These are phyloP conservation scores for Trichoderma atrobrunneum DNA, from an alignment of 2,329 filamentous ascomycete species.

Conservation along the genomic window DNA sequence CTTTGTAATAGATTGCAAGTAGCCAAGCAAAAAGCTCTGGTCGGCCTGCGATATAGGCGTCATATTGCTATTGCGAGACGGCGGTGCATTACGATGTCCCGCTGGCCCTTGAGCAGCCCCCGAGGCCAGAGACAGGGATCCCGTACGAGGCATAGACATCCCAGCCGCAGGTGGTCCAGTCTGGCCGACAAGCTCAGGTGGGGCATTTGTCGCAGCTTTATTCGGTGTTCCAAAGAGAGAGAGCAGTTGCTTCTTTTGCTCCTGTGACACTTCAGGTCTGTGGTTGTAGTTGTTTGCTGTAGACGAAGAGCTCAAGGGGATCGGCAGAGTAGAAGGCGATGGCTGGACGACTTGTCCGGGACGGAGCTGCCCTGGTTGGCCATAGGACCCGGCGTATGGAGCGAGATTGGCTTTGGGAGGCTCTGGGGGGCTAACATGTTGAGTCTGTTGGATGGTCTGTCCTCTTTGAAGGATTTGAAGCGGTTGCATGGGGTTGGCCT, in stretches of 20 bases:
- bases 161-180: conserved; percentile 19
- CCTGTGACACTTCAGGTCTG: conserved; percentile 29
- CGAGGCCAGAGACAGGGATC: conserved; percentile 48
- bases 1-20: conserved; percentile 58
- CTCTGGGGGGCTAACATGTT: not conserved
- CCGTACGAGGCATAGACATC: conserved; percentile 36
- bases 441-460: conserved; percentile 24
- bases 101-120: conserved; percentile 32
- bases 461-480: conserved; percentile 38
- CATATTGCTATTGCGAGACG: conserved; percentile 47
- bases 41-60: conserved; percentile 65
- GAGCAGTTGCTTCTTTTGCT: conserved; percentile 44
- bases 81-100: conserved; percentile 21
- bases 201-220: conserved; percentile 13
- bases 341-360: conserved; percentile 24
- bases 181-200: not conserved
- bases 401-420: conserved; percentile 18
- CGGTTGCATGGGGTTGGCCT: conserved; percentile 23
- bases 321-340: conserved; percentile 18
- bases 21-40: conserved; percentile 72
- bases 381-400: conserved; percentile 26
- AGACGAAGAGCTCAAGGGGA: not conserved
- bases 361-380: conserved; percentile 23
- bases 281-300: conserved; percentile 12
- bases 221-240: conserved; percentile 59